Evolutionary conservation across 2,329 filamentous ascomycete genomes (phyloP).

Genomic region (Talaromyces verruculosus): DNA sequence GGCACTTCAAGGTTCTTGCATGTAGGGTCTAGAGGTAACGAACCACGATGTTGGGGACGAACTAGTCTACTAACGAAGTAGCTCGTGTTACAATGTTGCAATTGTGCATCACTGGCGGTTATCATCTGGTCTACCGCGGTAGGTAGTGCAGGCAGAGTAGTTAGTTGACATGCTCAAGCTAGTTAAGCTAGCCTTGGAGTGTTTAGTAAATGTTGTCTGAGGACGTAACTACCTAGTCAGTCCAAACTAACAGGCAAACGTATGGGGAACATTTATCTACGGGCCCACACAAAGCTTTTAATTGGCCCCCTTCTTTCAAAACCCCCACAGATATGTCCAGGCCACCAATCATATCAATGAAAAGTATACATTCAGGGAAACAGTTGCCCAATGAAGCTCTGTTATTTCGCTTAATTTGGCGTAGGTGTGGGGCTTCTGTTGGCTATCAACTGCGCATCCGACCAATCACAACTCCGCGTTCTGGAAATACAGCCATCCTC

Average conservation of each 20-base stretch:
- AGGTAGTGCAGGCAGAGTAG: background rate
- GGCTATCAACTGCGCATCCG: background rate
- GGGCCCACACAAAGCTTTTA: background rate
- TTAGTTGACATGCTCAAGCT: no score
- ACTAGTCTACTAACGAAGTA: background rate
- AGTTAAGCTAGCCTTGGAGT: background rate
- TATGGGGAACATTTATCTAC: background rate
- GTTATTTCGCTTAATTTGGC: background rate
- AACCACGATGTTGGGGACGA: background rate
- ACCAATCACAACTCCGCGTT: background rate
- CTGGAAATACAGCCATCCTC: background rate
- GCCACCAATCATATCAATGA: background rate
- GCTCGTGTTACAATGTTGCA: constrained; percentile 14
- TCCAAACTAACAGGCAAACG: background rate
- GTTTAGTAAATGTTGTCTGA: background rate
- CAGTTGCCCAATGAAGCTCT: background rate
- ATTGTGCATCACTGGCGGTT: background rate
- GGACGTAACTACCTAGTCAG: no score
- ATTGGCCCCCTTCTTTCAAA: background rate
- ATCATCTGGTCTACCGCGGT: background rate
- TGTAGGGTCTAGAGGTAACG: background rate
- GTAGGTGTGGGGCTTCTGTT: background rate
- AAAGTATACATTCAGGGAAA: fast-evolving
- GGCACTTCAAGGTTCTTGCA: background rate
- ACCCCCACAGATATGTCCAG: background rate